These are phyloP conservation scores for Lichtheimia ornata DNA, from an alignment of 371 early-diverging fungal genomes.

Conservation along the genomic window DNA sequence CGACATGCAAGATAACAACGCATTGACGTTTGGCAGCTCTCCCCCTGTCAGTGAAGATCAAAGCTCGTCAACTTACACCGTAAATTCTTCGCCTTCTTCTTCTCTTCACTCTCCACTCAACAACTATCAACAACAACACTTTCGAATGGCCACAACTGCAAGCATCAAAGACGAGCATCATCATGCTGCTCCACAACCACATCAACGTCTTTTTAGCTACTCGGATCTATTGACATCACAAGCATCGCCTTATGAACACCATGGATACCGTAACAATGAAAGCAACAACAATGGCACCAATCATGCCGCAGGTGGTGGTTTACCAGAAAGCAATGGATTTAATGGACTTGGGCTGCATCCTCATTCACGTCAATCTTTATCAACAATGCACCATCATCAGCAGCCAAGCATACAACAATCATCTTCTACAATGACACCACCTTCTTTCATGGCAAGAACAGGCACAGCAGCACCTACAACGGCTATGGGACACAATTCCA, in stretches of 20 bases:
- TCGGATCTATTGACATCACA: neutral
- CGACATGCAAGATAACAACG: constrained; percentile 3
- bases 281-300: constrained; percentile 1
- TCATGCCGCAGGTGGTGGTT: too few relatives aligned
- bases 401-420: neutral
- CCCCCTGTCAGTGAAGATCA: neutral
- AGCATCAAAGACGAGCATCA: constrained; percentile 1
- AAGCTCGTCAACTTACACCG: constrained; percentile 10
- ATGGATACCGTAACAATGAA: neutral
- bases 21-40: neutral
- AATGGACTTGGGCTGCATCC: too few relatives aligned
- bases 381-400: neutral
- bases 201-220: constrained; percentile 8
- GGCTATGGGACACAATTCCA: neutral
- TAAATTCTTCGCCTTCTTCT: constrained; percentile 8
- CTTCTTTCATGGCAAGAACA: too few relatives aligned
- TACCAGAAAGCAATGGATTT: too few relatives aligned
- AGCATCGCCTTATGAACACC: constrained; percentile 2
- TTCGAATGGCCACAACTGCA: neutral
- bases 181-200: neutral
- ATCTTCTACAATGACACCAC: too few relatives aligned
- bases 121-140: neutral
- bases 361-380: too few relatives aligned
- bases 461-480: neutral
- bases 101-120: constrained; percentile 3